Conservation (phyloP, 768 basidiomycete genomes). For the Astraeus odoratus region DNA sequence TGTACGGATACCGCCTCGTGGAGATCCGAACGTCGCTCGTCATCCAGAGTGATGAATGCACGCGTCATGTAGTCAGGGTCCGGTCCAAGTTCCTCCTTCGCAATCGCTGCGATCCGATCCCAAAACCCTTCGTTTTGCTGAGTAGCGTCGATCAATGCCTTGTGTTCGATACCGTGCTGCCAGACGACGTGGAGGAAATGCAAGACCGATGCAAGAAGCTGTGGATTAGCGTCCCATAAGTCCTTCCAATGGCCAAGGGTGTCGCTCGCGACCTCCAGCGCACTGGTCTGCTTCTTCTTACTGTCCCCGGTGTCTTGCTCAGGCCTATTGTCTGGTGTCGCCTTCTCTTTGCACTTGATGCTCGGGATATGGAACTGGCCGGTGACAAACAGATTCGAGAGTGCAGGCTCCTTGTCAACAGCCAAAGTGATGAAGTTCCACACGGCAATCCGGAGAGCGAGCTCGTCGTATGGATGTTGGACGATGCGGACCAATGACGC, state of each 20-base stretch:
- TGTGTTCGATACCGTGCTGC: constrained; percentile 76
- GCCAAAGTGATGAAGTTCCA: constrained; percentile 83
- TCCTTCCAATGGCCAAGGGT: constrained; percentile 65
- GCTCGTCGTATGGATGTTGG: constrained; percentile 75
- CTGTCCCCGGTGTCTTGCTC: constrained; percentile 11
- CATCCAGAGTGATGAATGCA: constrained; percentile 34
- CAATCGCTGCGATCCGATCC: constrained; percentile 57
- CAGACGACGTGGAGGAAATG: constrained; percentile 73
- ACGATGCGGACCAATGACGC: constrained; percentile 62
- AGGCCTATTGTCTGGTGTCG: constrained; percentile 7
- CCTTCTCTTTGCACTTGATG: constrained; percentile 32
- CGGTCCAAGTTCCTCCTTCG: constrained; percentile 65
- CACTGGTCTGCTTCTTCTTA: constrained; percentile 42
- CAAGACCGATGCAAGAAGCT: constrained; percentile 65
- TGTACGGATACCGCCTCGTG: constrained; percentile 58
- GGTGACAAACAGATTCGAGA: constrained; percentile 70
- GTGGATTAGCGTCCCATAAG: constrained; percentile 72
- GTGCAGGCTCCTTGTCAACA: constrained; percentile 80
- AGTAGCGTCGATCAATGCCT: constrained; percentile 45
- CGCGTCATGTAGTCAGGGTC: constrained; percentile 60
- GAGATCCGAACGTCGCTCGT: constrained; percentile 40
- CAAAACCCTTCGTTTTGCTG: constrained; percentile 60
- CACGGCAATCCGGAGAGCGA: constrained; percentile 60
- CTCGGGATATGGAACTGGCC: constrained; percentile 57
- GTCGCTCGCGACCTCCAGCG: constrained; percentile 60